These are phyloP conservation scores for Suillus sp. DNA, from an alignment of 768 basidiomycete species.

Conservation along the genomic window DNA sequence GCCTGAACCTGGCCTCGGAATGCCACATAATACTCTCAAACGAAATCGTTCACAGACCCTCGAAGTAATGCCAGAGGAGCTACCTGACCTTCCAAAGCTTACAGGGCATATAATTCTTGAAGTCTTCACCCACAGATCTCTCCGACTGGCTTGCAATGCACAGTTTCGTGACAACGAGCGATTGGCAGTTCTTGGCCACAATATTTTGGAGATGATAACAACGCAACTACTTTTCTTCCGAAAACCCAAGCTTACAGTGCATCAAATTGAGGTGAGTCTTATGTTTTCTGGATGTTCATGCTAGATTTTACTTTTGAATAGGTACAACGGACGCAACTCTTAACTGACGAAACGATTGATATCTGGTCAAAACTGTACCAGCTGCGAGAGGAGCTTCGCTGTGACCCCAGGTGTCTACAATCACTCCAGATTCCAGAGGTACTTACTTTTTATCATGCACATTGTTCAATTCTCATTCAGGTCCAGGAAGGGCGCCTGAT, in stretches of 20 bases:
- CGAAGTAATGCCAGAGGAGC: slow-evolving; percentile 26
- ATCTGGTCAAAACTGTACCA: slow-evolving; percentile 42
- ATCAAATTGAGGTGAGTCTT: slow-evolving; percentile 53
- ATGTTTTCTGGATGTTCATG: slow-evolving; percentile 10
- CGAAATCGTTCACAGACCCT: slow-evolving; percentile 37
- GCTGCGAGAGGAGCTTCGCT: slow-evolving; percentile 37
- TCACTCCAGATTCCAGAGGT: slow-evolving; percentile 40
- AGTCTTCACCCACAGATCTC: slow-evolving; percentile 70
- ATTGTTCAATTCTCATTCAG: slow-evolving; percentile 19
- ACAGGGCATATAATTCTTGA: slow-evolving; percentile 59
- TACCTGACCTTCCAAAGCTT: slow-evolving; percentile 52
- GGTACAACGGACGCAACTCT: slow-evolving; percentile 27
- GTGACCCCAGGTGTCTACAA: slow-evolving; percentile 31
- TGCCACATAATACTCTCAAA: slow-evolving; percentile 36
- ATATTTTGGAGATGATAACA: slow-evolving; percentile 48
- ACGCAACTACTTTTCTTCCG: slow-evolving; percentile 50
- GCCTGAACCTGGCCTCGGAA: slow-evolving; percentile 25
- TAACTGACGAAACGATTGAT: slow-evolving; percentile 37
- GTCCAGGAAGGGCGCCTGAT: slow-evolving; percentile 56
- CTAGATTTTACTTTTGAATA: slow-evolving; percentile 19
- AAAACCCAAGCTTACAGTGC: slow-evolving; percentile 50
- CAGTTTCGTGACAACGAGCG: slow-evolving; percentile 60
- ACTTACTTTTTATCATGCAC: slow-evolving; percentile 25
- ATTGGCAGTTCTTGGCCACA: slow-evolving; percentile 51
- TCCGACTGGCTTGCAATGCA: slow-evolving; percentile 46